These are phyloP conservation scores for Sonneratia caseolaris DNA, from an alignment of 345 rosid species.

Conservation along the genomic window DNA sequence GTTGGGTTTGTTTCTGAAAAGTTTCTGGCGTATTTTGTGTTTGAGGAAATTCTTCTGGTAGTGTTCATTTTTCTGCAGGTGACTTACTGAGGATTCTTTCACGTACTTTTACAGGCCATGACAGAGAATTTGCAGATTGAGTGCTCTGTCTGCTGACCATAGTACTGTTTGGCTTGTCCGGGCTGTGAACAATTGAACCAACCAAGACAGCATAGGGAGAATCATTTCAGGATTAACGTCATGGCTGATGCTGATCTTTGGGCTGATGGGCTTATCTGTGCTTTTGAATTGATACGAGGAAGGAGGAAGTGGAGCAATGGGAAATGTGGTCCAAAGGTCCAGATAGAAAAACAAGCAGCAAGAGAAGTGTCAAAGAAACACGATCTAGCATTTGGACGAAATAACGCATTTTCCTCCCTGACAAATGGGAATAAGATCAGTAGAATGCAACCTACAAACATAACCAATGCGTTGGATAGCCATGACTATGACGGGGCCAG, in stretches of 20 bases:
- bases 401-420: neutral
- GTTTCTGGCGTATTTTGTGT: neutral
- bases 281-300: constrained; percentile 36
- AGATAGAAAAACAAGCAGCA: constrained; percentile 2
- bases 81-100: neutral
- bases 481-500: constrained; percentile 3
- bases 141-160: neutral
- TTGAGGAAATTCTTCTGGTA: neutral
- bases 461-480: constrained; percentile 4
- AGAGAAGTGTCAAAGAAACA: constrained; percentile 4
- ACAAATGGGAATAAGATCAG: constrained; percentile 1
- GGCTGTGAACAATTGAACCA: neutral
- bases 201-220: neutral
- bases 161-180: neutral
- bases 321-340: constrained; percentile 13
- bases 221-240: constrained; percentile 1
- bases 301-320: constrained; percentile 15
- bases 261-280: constrained; percentile 53
- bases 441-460: constrained; percentile 4
- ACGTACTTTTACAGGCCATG: neutral
- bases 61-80: neutral
- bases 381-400: neutral
- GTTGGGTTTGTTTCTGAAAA: neutral
- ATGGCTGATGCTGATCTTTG: constrained; percentile 27
- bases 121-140: neutral